Conservation (phyloP, 345 rosid species). For the Bruguiera parviflora region DNA sequence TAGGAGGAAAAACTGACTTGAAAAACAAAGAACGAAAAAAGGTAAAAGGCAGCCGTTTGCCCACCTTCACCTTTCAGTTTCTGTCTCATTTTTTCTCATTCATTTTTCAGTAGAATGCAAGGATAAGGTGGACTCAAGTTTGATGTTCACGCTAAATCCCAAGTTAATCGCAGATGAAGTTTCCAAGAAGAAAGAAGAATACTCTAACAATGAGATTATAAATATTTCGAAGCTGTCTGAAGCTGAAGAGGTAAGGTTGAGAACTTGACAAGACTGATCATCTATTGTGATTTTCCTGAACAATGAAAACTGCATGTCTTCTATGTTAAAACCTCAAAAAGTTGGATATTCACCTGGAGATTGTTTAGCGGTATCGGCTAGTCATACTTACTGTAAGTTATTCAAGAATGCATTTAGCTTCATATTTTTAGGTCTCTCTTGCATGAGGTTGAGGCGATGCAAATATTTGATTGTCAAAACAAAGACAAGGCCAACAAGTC, state of each 20-base stretch:
- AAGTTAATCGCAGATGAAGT: constrained; percentile 41
- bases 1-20: no score
- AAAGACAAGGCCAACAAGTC: no score
- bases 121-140: constrained; percentile 41
- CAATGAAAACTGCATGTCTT: no score
- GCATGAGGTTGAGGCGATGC: no score
- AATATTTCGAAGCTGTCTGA: constrained; percentile 30
- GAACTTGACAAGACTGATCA: background rate
- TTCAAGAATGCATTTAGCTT: no score
- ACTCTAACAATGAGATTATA: constrained; percentile 32
- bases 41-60: background rate
- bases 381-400: no score
- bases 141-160: constrained; percentile 39
- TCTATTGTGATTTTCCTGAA: no score
- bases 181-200: constrained; percentile 41
- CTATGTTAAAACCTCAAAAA: no score
- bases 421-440: no score
- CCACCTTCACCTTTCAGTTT: background rate
- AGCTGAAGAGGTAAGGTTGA: constrained; percentile 32
- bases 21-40: background rate
- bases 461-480: no score
- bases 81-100: background rate
- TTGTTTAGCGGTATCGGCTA: no score
- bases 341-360: no score
- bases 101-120: constrained; percentile 49